These are phyloP conservation scores for Pythium utonaiense DNA, from an alignment of 352 stramenopile genomes.

Conservation along the genomic window DNA sequence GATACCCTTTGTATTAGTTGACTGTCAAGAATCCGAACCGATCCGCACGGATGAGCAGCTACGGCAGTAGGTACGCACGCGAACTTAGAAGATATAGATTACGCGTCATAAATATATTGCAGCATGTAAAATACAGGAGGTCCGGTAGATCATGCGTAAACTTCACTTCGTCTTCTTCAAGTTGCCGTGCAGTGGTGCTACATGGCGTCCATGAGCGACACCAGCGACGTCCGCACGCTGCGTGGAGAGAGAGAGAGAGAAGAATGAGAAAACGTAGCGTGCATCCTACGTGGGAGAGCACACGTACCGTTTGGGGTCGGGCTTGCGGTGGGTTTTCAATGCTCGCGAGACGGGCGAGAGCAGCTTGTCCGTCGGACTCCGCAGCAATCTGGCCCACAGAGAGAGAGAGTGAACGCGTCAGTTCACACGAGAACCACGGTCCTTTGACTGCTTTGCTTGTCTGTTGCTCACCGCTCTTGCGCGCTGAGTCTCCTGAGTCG, in stretches of 20 bases:
- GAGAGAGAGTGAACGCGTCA: neutral
- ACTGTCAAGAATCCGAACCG: neutral
- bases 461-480: slow-evolving; percentile 7
- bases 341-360: slow-evolving; percentile 58
- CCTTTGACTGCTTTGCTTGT: too few relatives aligned
- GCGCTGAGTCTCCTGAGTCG: neutral
- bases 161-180: too few relatives aligned
- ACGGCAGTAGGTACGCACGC: slow-evolving; percentile 13
- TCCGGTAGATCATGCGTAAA: too few relatives aligned
- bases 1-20: slow-evolving; percentile 12
- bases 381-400: slow-evolving; percentile 38
- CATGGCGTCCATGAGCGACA: slow-evolving; percentile 16
- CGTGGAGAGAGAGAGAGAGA: neutral
- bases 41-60: neutral
- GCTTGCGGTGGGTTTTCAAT: slow-evolving; percentile 32
- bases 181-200: too few relatives aligned
- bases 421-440: too few relatives aligned
- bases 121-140: slow-evolving; percentile 8
- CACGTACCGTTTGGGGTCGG: slow-evolving; percentile 15
- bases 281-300: neutral
- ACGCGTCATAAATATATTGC: slow-evolving; percentile 15
- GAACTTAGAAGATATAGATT: slow-evolving; percentile 12
- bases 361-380: slow-evolving; percentile 63
- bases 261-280: too few relatives aligned
- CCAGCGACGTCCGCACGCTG: slow-evolving; percentile 19